These are phyloP conservation scores for Aleurites moluccanus DNA, from an alignment of 441 rosid species.

Conservation along the genomic window DNA sequence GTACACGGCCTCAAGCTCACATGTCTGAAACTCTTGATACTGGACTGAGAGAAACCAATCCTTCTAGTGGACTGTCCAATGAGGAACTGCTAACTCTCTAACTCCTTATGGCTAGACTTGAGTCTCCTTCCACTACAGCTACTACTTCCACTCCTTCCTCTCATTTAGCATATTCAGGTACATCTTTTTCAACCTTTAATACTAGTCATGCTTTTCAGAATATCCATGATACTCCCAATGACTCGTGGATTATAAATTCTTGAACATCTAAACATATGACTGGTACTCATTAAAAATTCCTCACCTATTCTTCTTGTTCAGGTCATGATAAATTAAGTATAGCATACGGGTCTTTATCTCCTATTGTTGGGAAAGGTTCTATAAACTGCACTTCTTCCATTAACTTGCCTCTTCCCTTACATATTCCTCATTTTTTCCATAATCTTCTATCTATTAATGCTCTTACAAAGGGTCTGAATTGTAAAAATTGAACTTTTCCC, in stretches of 20 bases:
- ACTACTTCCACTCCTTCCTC: background rate
- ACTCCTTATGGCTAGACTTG: background rate
- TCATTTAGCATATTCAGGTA: background rate
- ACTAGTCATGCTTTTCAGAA: background rate
- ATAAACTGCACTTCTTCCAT: background rate
- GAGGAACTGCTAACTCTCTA: background rate
- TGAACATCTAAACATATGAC: background rate
- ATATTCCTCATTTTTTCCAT: background rate
- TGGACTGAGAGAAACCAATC: too few species aligned
- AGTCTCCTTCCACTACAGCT: background rate
- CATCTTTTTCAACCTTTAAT: too few species aligned
- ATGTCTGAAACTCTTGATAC: too few species aligned
- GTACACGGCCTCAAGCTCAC: too few species aligned
- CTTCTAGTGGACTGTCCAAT: background rate
- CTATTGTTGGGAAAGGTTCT: background rate
- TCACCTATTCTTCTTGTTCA: conserved; percentile 1
- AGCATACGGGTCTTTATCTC: background rate
- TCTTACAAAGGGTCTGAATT: background rate
- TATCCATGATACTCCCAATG: background rate
- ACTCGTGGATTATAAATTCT: background rate
- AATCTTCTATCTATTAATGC: background rate
- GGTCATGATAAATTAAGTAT: background rate
- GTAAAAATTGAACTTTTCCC: background rate
- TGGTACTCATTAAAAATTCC: background rate
- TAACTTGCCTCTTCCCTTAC: background rate